Conservation (phyloP, 2,329 filamentous ascomycete genomes). For the Didymella keratinophila region DNA sequence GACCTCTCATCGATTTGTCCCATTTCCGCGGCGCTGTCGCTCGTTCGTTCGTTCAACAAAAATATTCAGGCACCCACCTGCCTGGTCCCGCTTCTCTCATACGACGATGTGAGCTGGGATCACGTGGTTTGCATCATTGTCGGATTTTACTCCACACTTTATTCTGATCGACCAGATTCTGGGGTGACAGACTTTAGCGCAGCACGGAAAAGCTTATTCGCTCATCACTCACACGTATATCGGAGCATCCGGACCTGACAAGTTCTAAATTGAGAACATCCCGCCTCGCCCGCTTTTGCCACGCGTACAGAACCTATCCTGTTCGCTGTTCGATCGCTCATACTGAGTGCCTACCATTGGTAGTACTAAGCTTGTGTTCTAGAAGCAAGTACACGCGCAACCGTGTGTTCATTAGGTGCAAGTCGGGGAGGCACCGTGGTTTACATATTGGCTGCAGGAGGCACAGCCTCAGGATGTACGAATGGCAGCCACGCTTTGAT, state of each 20-base stretch:
- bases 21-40: neutral
- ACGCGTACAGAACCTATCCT: constrained; percentile 4
- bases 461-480: neutral
- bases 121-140: constrained; percentile 20
- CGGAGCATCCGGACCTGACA: neutral
- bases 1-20: neutral
- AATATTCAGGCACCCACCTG: neutral
- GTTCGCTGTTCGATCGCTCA: constrained; percentile 1
- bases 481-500: neutral
- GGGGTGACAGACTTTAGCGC: constrained; percentile 15
- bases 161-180: constrained; percentile 12
- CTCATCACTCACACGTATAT: constrained; percentile 13
- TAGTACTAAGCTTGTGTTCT: neutral
- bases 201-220: constrained; percentile 6
- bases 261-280: constrained; percentile 9
- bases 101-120: neutral
- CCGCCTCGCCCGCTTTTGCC: constrained; percentile 13
- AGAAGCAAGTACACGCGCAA: neutral
- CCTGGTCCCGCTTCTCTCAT: constrained; percentile 3
- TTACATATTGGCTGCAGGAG: neutral
- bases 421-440: neutral
- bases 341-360: neutral
- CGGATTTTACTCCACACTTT: neutral
- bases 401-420: neutral
- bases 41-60: neutral